Evolutionary conservation across 352 stramenopile genomes (phyloP).

Genomic region (Phytophthora litchii): DNA sequence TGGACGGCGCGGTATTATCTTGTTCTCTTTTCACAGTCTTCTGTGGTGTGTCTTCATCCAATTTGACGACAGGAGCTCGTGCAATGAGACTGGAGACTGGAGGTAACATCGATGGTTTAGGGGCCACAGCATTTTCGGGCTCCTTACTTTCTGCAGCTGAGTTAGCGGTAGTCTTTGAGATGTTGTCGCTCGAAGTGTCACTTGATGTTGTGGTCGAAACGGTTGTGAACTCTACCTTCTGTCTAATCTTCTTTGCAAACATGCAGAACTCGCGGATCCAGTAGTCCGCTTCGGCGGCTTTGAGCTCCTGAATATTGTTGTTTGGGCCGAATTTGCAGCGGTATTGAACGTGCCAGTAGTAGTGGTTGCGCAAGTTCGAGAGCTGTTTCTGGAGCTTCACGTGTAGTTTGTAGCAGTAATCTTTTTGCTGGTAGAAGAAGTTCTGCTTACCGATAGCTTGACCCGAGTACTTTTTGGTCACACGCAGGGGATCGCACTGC

Average conservation of each 20-base stretch:
- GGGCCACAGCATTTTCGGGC: background rate
- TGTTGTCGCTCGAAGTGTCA: background rate
- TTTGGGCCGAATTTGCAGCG: conserved; percentile 64
- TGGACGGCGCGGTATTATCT: conserved; percentile 27
- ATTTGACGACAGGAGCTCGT: conserved; percentile 6
- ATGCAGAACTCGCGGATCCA: conserved; percentile 72
- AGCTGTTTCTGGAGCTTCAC: conserved; percentile 80
- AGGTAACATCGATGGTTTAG: conserved; percentile 14
- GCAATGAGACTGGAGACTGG: conserved; percentile 16
- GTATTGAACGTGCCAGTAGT: conserved; percentile 85
- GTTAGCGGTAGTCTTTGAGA: background rate
- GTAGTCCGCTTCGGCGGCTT: conserved; percentile 68
- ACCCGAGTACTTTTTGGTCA: conserved; percentile 83
- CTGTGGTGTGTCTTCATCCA: conserved; percentile 2
- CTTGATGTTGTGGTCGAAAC: background rate
- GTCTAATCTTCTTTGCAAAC: conserved; percentile 70
- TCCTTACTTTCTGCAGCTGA: background rate
- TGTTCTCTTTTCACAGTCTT: conserved; percentile 6
- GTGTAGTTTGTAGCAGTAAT: conserved; percentile 80
- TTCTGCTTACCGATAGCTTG: conserved; percentile 84
- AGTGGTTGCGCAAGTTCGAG: conserved; percentile 82
- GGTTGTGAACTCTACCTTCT: conserved; percentile 50
- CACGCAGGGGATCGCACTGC: conserved; percentile 81
- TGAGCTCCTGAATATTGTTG: conserved; percentile 71
- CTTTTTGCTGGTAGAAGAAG: conserved; percentile 70